Evolutionary conservation across 805 yeast genomes (phyloP).

Genomic region (Yarrowia alimentaria): DNA sequence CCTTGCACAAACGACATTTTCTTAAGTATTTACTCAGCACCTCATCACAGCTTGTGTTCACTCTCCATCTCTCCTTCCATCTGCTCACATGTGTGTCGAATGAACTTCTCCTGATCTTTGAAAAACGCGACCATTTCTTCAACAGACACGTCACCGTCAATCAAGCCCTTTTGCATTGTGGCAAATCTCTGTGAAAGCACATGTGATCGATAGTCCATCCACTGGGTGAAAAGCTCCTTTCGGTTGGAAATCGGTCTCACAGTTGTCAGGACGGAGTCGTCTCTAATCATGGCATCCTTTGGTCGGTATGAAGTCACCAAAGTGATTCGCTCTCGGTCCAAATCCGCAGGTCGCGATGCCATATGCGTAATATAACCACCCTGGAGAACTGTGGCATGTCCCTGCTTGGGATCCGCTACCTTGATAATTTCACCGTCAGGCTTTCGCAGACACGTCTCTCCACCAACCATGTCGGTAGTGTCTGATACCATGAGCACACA

Average conservation of each 20-base stretch:
- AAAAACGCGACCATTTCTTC: too few species aligned
- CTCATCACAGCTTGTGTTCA: too few species aligned
- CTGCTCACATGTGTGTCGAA: too few species aligned
- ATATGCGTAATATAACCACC: conserved; percentile 10
- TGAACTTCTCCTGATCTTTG: too few species aligned
- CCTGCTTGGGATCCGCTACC: conserved; percentile 9
- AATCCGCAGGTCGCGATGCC: conserved; percentile 4
- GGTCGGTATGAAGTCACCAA: conserved; percentile 6
- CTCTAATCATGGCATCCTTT: conserved; percentile 5
- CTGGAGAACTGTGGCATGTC: conserved; percentile 4
- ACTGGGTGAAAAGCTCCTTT: conserved; percentile 9
- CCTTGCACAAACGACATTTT: too few species aligned
- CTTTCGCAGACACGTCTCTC: neutral
- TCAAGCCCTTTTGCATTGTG: too few species aligned
- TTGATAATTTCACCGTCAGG: neutral
- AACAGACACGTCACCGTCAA: too few species aligned
- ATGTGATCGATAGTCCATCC: conserved; percentile 18
- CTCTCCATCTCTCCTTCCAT: too few species aligned
- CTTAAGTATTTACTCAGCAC: conserved; percentile 5
- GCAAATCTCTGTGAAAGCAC: too few species aligned
- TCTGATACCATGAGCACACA: conserved; percentile 64
- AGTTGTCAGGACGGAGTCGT: conserved; percentile 3
- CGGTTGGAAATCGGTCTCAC: neutral
- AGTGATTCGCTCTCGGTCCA: conserved; percentile 9
- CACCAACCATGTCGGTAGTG: conserved; percentile 43